Conservation (phyloP, 306 rosid genomes). For the Begonia peltatifolia region DNA sequence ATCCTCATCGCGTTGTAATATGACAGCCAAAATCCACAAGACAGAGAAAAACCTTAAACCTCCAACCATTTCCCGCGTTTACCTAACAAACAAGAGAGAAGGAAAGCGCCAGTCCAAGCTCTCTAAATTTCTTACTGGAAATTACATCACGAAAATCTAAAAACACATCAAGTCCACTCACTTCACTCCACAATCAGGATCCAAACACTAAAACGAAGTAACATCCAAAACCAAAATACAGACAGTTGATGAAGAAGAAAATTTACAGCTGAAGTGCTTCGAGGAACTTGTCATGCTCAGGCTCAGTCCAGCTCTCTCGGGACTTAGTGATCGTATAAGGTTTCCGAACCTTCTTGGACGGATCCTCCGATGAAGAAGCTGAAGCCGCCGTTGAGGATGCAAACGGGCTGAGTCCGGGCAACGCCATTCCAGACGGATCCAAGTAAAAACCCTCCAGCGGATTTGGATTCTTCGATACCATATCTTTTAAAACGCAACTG, state of each 20-base stretch:
- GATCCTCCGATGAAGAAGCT: slow-evolving; percentile 40
- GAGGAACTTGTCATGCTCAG: slow-evolving; percentile 92
- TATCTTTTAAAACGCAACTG: not conserved
- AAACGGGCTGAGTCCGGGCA: slow-evolving; percentile 51
- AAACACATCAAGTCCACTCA: not conserved
- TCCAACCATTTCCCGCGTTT: not conserved
- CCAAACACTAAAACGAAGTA: not conserved
- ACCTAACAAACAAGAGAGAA: not conserved
- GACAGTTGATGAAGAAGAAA: not conserved
- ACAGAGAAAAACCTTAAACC: too few species aligned
- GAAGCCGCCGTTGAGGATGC: slow-evolving; percentile 19
- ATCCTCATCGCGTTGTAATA: too few species aligned
- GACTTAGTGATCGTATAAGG: slow-evolving; percentile 97
- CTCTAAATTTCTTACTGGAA: too few species aligned
- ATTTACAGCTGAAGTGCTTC: slow-evolving; percentile 92
- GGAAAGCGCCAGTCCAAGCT: too few species aligned
- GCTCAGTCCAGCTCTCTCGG: slow-evolving; percentile 95
- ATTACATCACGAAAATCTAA: too few species aligned
- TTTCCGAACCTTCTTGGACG: slow-evolving; percentile 63
- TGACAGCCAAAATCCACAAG: too few species aligned
- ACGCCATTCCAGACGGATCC: slow-evolving; percentile 46
- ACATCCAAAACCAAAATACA: not conserved
- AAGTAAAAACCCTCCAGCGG: slow-evolving; percentile 51
- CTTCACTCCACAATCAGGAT: not conserved
- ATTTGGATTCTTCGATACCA: slow-evolving; percentile 68